Evolutionary conservation across 805 yeast species (phyloP).

Genomic region (Wickerhamomyces sydowiorum): DNA sequence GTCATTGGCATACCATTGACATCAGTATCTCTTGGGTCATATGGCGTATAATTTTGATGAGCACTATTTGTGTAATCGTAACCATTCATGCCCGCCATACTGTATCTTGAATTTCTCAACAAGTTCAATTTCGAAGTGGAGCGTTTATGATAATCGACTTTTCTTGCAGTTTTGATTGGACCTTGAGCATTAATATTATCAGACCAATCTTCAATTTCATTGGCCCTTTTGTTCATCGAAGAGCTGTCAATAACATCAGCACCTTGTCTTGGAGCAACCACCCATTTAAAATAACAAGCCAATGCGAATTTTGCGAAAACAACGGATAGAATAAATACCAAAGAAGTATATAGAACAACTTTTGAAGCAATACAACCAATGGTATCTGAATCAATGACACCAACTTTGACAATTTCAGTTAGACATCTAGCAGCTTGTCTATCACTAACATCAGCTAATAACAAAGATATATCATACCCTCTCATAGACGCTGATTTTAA

Average conservation of each 20-base stretch:
- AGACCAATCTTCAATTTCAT: constrained; percentile 81
- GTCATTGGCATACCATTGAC: constrained; percentile 27
- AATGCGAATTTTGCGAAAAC: constrained; percentile 72
- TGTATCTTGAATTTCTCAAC: constrained; percentile 31
- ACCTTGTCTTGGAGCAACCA: constrained; percentile 74
- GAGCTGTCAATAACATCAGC: constrained; percentile 57
- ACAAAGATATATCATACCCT: constrained; percentile 79
- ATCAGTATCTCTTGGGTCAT: constrained; percentile 2
- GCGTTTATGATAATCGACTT: constrained; percentile 20
- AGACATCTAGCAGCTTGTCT: constrained; percentile 76
- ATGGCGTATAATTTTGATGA: background rate
- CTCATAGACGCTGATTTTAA: constrained; percentile 49
- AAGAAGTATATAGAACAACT: constrained; percentile 73
- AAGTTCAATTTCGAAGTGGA: constrained; percentile 26
- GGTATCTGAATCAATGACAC: constrained; percentile 81
- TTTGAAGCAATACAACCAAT: constrained; percentile 92
- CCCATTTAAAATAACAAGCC: constrained; percentile 90
- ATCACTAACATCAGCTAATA: constrained; percentile 58
- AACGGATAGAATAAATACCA: constrained; percentile 78
- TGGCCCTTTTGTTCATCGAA: constrained; percentile 56
- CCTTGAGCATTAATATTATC: constrained; percentile 51
- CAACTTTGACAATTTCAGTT: constrained; percentile 81
- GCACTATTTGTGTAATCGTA: constrained; percentile 10
- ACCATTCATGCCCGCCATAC: constrained; percentile 14
- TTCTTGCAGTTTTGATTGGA: constrained; percentile 46